Base-by-base conservation (phyloP, 257 asterid genomes). In the Nicotiana benthamiana region DNA sequence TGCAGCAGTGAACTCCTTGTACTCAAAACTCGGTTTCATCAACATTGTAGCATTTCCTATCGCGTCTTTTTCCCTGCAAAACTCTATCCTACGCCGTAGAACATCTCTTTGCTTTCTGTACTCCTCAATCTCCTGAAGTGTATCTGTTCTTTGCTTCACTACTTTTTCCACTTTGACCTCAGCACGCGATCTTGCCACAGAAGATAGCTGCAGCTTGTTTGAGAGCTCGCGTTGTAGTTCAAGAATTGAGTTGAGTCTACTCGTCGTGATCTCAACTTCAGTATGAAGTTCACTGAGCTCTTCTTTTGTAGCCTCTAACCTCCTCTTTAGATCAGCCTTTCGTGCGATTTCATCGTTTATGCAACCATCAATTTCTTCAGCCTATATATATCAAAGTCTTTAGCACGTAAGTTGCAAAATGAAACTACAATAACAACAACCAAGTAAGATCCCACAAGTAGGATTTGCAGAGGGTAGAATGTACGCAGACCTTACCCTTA, bases 1-100 rank as follows among this genome's bases (percentile, higher is more conserved):
- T 61, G 86, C 79, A 82, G 92, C 91, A 70, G 87, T 85, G 86
- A 89, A 90, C 81, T 87, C 86, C 80, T 90, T 89, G 80, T 79
- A 82, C 60, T 83, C 86, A 54, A 82, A 90, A 20, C 87, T 85
- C 5, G 75, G 68, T 62, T 77, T 86, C 22, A 51, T 75, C 83
- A 81, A 48, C 80, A 76, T 53, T 81, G 54, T 67, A 82, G 85
- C 92, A 62, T 79, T 80, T 16, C 82, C 85, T 80, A 90, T 84
- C 16, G 92, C 91, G 74, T 89, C 92, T 79, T 89, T 90, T 40
- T 91, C 94, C 59, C 53, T 91, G 60, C 97, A 91, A 77, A 91
- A 93, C 79, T 90, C 93, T 7, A 90, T 91, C 53, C 94, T 86
- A 22, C 88, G 93, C 66, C 86, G 90, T 17, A 91, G 80, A 62